Percentiles rank a stretch among this genome's conserved stretches.
Conservation (phyloP, 768 basidiomycete genomes). For the Hygrophorus pudorinus region DNA sequence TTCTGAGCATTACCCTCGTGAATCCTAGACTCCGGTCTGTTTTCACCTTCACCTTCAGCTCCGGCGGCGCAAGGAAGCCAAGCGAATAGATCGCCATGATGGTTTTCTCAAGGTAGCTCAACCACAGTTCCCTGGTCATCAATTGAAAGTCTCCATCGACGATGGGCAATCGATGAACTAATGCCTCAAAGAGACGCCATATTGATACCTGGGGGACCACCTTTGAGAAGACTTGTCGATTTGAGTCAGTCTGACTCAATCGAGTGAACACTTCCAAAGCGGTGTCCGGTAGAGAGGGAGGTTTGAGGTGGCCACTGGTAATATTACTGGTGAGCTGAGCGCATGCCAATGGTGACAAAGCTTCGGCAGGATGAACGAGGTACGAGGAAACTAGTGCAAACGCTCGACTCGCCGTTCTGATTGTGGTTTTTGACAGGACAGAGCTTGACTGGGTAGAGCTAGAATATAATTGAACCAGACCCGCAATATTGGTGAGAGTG, state of each 20-base stretch:
- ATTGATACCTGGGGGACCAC: constrained; percentile 49
- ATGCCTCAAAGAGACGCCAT: constrained; percentile 52
- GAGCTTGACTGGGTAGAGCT: constrained; percentile 26
- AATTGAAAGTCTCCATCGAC: constrained; percentile 65
- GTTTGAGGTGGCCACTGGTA: constrained; percentile 31
- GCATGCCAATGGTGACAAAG: constrained; percentile 49
- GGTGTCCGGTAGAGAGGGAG: constrained; percentile 54
- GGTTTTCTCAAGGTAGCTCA: constrained; percentile 71
- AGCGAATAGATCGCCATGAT: constrained; percentile 81
- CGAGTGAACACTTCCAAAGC: constrained; percentile 85
- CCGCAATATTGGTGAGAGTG: constrained; percentile 54
- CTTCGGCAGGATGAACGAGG: constrained; percentile 60
- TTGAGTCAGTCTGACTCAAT: constrained; percentile 65
- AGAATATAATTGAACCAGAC: constrained; percentile 37
- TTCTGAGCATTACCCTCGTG: constrained; percentile 57
- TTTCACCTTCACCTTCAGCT: constrained; percentile 64
- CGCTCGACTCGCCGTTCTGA: constrained; percentile 43
- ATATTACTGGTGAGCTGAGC: constrained; percentile 44
- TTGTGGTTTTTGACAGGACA: constrained; percentile 29
- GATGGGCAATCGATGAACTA: constrained; percentile 81
- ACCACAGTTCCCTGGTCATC: constrained; percentile 53
- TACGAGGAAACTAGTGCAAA: constrained; percentile 67
- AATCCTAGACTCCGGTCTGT: constrained; percentile 57
- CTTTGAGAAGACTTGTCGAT: constrained; percentile 61
- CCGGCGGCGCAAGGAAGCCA: constrained; percentile 71